Evolutionary conservation across 257 asterid genomes (phyloP), one percentile per base, ranked within the genome.

Genomic region (Solanum bulbocastanum): DNA sequence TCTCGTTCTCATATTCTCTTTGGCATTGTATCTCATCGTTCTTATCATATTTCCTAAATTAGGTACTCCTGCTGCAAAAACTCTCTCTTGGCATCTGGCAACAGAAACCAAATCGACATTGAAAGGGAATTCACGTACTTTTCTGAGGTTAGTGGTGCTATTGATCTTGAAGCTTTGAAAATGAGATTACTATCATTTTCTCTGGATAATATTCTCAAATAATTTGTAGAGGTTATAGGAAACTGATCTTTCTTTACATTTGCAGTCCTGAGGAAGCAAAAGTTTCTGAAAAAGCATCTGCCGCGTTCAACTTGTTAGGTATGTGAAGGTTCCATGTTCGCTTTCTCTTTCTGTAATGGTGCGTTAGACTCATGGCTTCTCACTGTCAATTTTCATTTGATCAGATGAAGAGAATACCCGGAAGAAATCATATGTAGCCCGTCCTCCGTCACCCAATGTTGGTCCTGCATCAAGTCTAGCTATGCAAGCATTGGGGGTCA

Each of bases 61-160:
- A 95, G 98, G 96, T 89, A 93, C 94, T 83, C 91, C 96, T 11
- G 95, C 98, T 42, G 93, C 98, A 72, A 96, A 90, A 88, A 94
- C 98, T 90, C 97, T 97, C 84, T 96, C 98, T 11, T 97, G 99
- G 99, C 99, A 97, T 94, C 91, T 96, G 92, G 99, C 99, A 76
- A 93, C 99, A 66, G 99, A 96, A 88, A 93, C 98, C 75, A 96
- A 94, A 89, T 94, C 99, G 39, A 93, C 96, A 62, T 88, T 96
- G 94, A 94, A 94, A 92, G 98, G 95, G 88, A 89, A 94, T 85
- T 90, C 93, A n/a, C 93, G 88, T 44, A 89, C 93, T 84, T 90
- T 93, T 81, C 86, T 91, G 89, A 92, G 98, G 99, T 96, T 89
- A 76, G 94, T 90, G 87, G 56, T 86, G 58, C 78, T 82, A 62